A percentile compares a stretch with the other conserved stretches of the same genome.
Evolutionary conservation across 805 yeast genomes (phyloP).

Genomic region (Lachancea lanzarotensis): DNA sequence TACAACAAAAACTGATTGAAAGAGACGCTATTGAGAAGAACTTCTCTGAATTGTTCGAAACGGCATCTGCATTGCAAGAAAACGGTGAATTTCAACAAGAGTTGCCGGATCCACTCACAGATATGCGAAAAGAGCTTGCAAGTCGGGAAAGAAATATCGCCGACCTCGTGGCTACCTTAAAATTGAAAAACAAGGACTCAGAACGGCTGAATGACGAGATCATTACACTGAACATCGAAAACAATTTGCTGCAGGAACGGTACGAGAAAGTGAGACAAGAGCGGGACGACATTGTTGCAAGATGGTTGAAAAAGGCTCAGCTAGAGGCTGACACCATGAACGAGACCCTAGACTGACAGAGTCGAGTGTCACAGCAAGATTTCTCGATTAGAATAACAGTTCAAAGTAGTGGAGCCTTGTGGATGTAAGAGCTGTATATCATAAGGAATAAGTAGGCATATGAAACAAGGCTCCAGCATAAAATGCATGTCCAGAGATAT

Average conservation of each 20-base stretch:
- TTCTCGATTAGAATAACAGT: too few species aligned
- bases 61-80: conserved; percentile 1
- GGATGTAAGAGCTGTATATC: too few species aligned
- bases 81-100: neutral
- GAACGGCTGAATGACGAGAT: conserved; percentile 64
- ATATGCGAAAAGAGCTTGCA: conserved; percentile 15
- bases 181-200: conserved; percentile 47
- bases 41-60: conserved; percentile 18
- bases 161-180: conserved; percentile 26
- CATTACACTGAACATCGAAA: conserved; percentile 53
- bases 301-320: conserved; percentile 55
- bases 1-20: conserved; percentile 12
- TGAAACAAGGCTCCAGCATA: too few species aligned
- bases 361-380: too few species aligned
- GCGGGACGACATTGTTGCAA: conserved; percentile 43
- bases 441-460: too few species aligned
- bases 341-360: conserved; percentile 27
- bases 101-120: neutral
- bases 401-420: too few species aligned
- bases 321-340: conserved; percentile 57
- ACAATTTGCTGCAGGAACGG: conserved; percentile 32
- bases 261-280: conserved; percentile 39
- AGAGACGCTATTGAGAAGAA: conserved; percentile 19
- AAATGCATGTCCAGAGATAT: too few species aligned
- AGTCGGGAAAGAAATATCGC: conserved; percentile 22